Evolutionary conservation across 2,329 filamentous ascomycete species (phyloP).

Genomic region (Macrophomina phaseolina): DNA sequence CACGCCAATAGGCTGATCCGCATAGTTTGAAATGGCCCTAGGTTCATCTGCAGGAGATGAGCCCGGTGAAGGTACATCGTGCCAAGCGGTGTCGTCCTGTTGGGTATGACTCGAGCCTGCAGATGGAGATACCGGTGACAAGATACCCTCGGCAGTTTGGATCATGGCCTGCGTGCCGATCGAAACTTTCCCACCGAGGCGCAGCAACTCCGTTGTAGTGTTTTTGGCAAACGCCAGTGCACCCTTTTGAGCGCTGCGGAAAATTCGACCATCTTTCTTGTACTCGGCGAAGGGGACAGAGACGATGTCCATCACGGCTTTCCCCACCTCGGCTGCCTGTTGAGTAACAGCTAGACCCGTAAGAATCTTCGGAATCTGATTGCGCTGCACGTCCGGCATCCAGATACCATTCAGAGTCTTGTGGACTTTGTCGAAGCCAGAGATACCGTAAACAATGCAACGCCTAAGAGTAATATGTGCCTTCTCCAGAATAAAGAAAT

Average conservation of each 20-base stretch:
- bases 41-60: conserved; percentile 63
- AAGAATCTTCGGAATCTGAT: conserved; percentile 87
- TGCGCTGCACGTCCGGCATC: conserved; percentile 89
- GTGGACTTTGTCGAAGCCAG: conserved; percentile 88
- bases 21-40: conserved; percentile 87
- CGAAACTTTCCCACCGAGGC: conserved; percentile 90
- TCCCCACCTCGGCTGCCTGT: conserved; percentile 87
- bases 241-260: conserved; percentile 91
- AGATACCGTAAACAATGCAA: conserved; percentile 89
- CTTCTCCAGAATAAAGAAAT: conserved; percentile 91
- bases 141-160: conserved; percentile 82
- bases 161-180: conserved; percentile 94
- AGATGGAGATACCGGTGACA: conserved; percentile 50
- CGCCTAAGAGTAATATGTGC: conserved; percentile 85
- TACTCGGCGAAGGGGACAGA: conserved; percentile 93
- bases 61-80: conserved; percentile 60
- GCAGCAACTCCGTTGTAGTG: conserved; percentile 92
- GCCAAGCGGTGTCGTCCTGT: conserved; percentile 48
- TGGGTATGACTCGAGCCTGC: conserved; percentile 10
- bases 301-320: conserved; percentile 83
- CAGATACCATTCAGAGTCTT: conserved; percentile 93
- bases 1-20: conserved; percentile 89
- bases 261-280: conserved; percentile 87
- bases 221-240: conserved; percentile 89
- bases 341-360: conserved; percentile 89